phyloP scores from a whole-genome alignment of 2,329 filamentous ascomycete species.

The Exophiala lecanii-corni region DNA sequence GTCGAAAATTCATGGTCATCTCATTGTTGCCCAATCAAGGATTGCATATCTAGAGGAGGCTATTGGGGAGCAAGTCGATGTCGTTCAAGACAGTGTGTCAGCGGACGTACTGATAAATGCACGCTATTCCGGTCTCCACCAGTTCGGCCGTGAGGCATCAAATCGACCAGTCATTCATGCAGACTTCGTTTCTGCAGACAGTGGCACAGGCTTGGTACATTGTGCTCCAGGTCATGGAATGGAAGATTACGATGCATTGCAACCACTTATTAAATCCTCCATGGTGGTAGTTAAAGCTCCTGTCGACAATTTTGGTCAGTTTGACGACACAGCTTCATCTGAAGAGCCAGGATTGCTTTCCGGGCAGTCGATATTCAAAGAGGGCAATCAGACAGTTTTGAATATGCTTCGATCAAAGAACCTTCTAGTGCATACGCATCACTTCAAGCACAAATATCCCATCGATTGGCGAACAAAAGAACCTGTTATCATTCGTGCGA shows the following conservation, averaged over 20 bases:
- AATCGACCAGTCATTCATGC: slow-evolving; percentile 72
- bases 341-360: slow-evolving; percentile 61
- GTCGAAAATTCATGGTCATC: slow-evolving; percentile 50
- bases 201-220: slow-evolving; percentile 94
- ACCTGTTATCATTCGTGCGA: slow-evolving; percentile 85
- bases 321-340: slow-evolving; percentile 74
- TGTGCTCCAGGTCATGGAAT: slow-evolving; percentile 92
- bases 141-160: slow-evolving; percentile 58
- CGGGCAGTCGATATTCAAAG: slow-evolving; percentile 66
- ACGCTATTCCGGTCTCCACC: slow-evolving; percentile 62
- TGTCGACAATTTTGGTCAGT: slow-evolving; percentile 74
- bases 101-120: slow-evolving; percentile 61
- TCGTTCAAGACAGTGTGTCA: slow-evolving; percentile 45
- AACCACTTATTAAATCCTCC: slow-evolving; percentile 19
- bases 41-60: slow-evolving; percentile 54
- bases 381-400: slow-evolving; percentile 66
- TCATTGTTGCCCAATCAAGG: slow-evolving; percentile 69
- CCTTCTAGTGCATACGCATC: slow-evolving; percentile 64
- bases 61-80: slow-evolving; percentile 42
- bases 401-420: slow-evolving; percentile 57
- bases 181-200: slow-evolving; percentile 81
- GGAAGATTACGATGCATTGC: slow-evolving; percentile 83
- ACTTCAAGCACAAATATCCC: slow-evolving; percentile 85
- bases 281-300: slow-evolving; percentile 52
- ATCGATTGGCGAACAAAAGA: slow-evolving; percentile 97